Evolutionary conservation across 2,329 filamentous ascomycete species (phyloP), one percentile per base, ranked within the genome.

Genomic region (Penicillium sp.): DNA sequence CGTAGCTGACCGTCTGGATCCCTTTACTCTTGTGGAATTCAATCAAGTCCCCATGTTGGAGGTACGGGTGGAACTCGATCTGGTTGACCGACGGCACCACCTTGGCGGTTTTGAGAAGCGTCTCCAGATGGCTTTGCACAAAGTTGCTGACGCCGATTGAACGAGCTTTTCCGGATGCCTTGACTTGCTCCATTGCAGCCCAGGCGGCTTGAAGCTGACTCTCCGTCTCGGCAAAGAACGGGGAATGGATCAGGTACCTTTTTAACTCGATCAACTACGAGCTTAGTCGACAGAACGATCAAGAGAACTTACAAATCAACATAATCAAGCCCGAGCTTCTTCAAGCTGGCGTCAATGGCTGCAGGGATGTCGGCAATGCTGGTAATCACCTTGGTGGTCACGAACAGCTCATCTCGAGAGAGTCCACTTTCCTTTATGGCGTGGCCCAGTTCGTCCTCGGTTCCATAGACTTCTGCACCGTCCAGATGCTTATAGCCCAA

Each of bases 141-240:
- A 76, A 85, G 64, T 81, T 84, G 45, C 78, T 82, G 18, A 84
- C 80, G 18, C 81, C 81, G 50, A 84, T 84, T 6, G 77, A 77
- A 44, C 76, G 77, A 4, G 77, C 74, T 48, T 82, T 76, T 13
- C 81, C 81, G 11, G 73, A 63, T n/a, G 69, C 66, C 53, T 80
- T 73, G 31, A 84, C 65, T 31, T 72, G 65, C 58, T 85, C 81
- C 79, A 84, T 80, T 5, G 73, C 69, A 31, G 74, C 74, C 81
- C 81, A 84, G 36, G 77, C 74, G 26, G 69, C 62, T 61, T 83
- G 80, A 13, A 83, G 71, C 11, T 79, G 74, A 24, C 66, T 66
- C 40, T 80, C 75, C 0, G 72, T 71, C 37, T 77, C 72, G 31
- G 74, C 74, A 52, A 77, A 80, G 67, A 79, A 84, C 0, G 81